Percentiles rank a stretch among this genome's conserved stretches.
Evolutionary conservation across 495 filamentous ascomycete species (phyloP).

Genomic region (Cercophora sp.): DNA sequence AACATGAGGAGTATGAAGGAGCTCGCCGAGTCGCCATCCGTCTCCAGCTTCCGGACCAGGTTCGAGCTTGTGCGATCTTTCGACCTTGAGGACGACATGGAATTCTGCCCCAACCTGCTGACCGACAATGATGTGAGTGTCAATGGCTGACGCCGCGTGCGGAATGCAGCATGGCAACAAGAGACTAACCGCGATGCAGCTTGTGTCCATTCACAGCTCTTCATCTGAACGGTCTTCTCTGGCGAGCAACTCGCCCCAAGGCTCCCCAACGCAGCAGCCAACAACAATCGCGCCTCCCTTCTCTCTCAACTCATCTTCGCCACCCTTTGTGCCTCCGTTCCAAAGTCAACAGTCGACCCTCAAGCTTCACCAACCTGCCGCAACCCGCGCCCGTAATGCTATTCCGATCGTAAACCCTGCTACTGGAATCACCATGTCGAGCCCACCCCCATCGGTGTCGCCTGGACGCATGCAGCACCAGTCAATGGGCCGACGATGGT

Average conservation of each 20-base stretch:
- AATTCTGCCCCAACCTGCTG: constrained; percentile 91
- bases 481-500: constrained; percentile 47
- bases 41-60: constrained; percentile 71
- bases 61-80: constrained; percentile 94
- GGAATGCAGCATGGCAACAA: neutral
- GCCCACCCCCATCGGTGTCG: constrained; percentile 87
- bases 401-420: constrained; percentile 98
- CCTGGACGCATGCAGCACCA: constrained; percentile 75
- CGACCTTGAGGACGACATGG: constrained; percentile 93
- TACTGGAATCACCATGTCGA: constrained; percentile 82
- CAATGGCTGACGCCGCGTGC: neutral
- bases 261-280: constrained; percentile 69
- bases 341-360: constrained; percentile 51
- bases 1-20: constrained; percentile 88
- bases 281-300: constrained; percentile 73
- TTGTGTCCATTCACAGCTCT: constrained; percentile 80
- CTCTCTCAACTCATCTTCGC: constrained; percentile 72
- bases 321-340: constrained; percentile 62
- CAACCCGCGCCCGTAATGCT: constrained; percentile 85
- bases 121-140: constrained; percentile 92
- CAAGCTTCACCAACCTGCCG: constrained; percentile 82
- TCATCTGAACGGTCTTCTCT: constrained; percentile 91
- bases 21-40: constrained; percentile 68
- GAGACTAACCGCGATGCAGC: constrained; percentile 43
- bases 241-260: constrained; percentile 88